Evolutionary conservation across 495 filamentous ascomycete genomes (phyloP).

Genomic region (Podospora australis): DNA sequence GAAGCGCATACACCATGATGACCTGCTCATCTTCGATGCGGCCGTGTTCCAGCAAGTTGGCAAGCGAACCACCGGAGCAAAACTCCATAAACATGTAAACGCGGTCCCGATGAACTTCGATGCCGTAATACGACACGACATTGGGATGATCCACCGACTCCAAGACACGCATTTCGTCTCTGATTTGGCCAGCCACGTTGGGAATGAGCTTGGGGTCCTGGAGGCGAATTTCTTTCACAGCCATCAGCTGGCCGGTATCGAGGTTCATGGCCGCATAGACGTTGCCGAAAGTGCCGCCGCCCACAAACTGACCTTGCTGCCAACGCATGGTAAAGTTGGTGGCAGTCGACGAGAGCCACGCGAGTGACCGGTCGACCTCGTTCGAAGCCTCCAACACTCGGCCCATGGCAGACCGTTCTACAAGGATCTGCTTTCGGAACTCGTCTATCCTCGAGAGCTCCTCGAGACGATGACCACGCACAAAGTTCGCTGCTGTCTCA

Average conservation of each 20-base stretch:
- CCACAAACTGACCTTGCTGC: slow-evolving; percentile 97
- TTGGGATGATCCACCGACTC: slow-evolving; percentile 95
- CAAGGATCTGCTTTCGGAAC: slow-evolving; percentile 64
- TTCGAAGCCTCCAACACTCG: slow-evolving; percentile 88
- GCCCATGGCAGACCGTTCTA: slow-evolving; percentile 85
- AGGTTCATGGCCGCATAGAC: slow-evolving; percentile 97
- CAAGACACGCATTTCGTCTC: slow-evolving; percentile 93
- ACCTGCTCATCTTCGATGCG: slow-evolving; percentile 97
- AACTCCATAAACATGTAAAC: slow-evolving; percentile 99
- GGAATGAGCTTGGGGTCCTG: slow-evolving; percentile 96
- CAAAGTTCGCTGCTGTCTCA: slow-evolving; percentile 67
- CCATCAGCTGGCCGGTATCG: slow-evolving; percentile 93
- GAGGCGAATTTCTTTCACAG: slow-evolving; percentile 94
- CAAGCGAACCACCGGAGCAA: slow-evolving; percentile 91
- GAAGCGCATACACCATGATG: slow-evolving; percentile 94
- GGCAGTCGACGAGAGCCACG: slow-evolving; percentile 84
- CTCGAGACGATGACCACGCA: slow-evolving; percentile 64
- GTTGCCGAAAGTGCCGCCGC: slow-evolving; percentile 93
- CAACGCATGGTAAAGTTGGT: slow-evolving; percentile 92
- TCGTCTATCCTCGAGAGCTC: slow-evolving; percentile 73
- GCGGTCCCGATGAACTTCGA: slow-evolving; percentile 96
- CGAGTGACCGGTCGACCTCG: slow-evolving; percentile 90
- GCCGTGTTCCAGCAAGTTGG: slow-evolving; percentile 84
- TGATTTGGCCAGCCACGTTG: slow-evolving; percentile 84
- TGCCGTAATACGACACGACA: slow-evolving; percentile 94